Evolutionary conservation across 2,329 filamentous ascomycete genomes (phyloP).

Genomic region (Aphanocladium album): DNA sequence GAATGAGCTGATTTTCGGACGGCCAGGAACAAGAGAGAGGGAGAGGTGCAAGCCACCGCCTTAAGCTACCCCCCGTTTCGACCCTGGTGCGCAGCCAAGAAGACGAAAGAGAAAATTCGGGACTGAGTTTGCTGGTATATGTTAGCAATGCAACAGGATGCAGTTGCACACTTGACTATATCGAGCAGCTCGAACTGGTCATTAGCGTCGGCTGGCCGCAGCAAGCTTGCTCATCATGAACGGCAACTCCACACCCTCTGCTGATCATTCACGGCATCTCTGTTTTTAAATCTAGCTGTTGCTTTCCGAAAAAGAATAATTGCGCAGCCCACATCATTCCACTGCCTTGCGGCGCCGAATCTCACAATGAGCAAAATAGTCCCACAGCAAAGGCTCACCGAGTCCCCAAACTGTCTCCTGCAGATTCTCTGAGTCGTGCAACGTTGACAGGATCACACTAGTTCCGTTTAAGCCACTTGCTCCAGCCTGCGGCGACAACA

Average conservation of each 20-base stretch:
- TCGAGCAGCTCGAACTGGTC: neutral
- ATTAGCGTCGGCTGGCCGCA: neutral
- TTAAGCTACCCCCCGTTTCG: neutral
- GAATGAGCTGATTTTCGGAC: neutral
- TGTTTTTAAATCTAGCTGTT: neutral
- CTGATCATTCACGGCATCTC: neutral
- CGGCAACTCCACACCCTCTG: neutral
- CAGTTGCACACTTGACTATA: neutral
- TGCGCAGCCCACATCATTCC: neutral
- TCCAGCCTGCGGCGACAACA: neutral
- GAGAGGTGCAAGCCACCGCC: neutral
- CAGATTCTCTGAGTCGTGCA: neutral
- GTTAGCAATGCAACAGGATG: neutral
- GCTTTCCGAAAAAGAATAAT: neutral
- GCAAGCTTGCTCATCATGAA: slow-evolving; percentile 1
- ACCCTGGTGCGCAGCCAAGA: neutral
- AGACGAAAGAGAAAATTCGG: neutral
- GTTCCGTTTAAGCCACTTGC: too few relatives aligned
- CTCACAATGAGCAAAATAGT: too few relatives aligned
- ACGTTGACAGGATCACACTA: neutral
- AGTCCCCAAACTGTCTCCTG: too few relatives aligned
- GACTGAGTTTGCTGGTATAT: neutral
- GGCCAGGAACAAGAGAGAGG: neutral
- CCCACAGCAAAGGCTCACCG: too few relatives aligned
- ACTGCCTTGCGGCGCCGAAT: neutral